Percentiles rank a stretch among this genome's conserved stretches.
phyloP scores from a whole-genome alignment of 768 basidiomycete species.

The Mycena capillaripes region DNA sequence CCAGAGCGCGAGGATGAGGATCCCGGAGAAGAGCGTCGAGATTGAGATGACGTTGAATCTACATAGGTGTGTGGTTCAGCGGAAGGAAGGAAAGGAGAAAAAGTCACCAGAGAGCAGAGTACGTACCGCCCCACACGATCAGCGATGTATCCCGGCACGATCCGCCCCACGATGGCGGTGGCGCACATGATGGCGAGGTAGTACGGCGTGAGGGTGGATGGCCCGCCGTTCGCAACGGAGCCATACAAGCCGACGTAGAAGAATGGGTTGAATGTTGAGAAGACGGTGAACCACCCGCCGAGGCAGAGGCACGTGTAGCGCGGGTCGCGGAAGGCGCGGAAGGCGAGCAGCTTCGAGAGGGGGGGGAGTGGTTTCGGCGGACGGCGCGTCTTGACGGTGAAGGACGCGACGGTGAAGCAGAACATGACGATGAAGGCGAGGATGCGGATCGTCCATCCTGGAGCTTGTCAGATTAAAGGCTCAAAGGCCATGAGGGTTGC shows the following conservation, averaged over 20 bases:
- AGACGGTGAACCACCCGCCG: conserved; percentile 40
- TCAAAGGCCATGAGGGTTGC: not conserved
- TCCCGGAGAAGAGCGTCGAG: conserved; percentile 33
- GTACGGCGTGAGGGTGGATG: conserved; percentile 38
- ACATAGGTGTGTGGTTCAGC: not conserved
- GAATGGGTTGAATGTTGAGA: conserved; percentile 42
- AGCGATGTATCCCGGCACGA: conserved; percentile 40
- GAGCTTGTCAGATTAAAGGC: not conserved
- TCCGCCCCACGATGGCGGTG: conserved; percentile 42
- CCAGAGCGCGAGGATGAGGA: conserved; percentile 44
- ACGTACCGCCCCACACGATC: conserved; percentile 42
- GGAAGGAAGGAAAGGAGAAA: too few relatives aligned
- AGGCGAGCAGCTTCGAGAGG: conserved; percentile 38
- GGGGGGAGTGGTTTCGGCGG: conserved; percentile 41
- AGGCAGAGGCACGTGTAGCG: conserved; percentile 37
- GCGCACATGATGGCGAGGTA: conserved; percentile 44
- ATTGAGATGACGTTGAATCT: conserved; percentile 40
- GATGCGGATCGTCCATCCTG: conserved; percentile 47
- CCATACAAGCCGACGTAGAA: conserved; percentile 45
- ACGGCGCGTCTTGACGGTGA: conserved; percentile 42
- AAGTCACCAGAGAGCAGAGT: not conserved
- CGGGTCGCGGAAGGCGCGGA: conserved; percentile 41
- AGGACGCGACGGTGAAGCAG: conserved; percentile 37
- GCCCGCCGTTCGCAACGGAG: conserved; percentile 31
- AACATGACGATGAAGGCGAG: conserved; percentile 41